A percentile compares a stretch with the other conserved stretches of the same genome.
phyloP scores from a whole-genome alignment of 2,329 filamentous ascomycete species.

The Colletotrichum sp. region DNA sequence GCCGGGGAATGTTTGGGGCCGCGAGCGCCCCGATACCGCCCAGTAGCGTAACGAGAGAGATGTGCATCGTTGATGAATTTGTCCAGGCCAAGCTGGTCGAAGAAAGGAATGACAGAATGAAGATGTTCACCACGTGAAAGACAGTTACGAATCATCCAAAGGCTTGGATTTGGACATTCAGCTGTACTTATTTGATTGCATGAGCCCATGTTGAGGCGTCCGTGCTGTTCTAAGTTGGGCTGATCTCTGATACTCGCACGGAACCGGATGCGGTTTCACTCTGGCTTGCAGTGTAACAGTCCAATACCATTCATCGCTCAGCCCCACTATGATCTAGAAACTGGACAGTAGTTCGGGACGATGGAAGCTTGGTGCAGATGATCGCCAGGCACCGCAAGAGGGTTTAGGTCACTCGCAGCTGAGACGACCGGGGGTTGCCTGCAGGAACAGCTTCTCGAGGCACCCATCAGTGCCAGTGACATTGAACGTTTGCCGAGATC shows the following conservation, averaged over 20 bases:
- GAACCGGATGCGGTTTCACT: constrained; percentile 11
- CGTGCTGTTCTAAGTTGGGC: not conserved
- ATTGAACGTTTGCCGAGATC: not conserved
- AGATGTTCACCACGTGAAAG: not conserved
- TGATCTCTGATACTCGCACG: constrained; percentile 13
- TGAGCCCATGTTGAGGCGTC: not conserved
- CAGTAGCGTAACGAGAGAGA: not conserved
- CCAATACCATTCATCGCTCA: not conserved
- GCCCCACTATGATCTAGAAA: not conserved
- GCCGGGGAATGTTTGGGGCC: not conserved
- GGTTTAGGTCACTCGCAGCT: not conserved
- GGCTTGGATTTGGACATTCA: not conserved
- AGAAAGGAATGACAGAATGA: not conserved
- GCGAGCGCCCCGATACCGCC: not conserved
- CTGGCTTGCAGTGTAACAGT: not conserved
- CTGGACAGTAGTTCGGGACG: not conserved
- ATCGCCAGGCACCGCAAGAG: not conserved
- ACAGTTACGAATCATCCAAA: not conserved
- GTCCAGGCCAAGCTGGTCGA: not conserved
- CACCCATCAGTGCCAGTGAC: not conserved
- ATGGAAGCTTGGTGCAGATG: not conserved
- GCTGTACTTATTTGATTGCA: not conserved
- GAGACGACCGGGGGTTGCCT: not conserved
- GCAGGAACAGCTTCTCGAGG: not conserved
- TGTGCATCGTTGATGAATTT: not conserved